Evolutionary conservation across 208 protist species (phyloP), one percentile per base, ranked within the genome.

Genomic region (Trypanosoma mega): DNA sequence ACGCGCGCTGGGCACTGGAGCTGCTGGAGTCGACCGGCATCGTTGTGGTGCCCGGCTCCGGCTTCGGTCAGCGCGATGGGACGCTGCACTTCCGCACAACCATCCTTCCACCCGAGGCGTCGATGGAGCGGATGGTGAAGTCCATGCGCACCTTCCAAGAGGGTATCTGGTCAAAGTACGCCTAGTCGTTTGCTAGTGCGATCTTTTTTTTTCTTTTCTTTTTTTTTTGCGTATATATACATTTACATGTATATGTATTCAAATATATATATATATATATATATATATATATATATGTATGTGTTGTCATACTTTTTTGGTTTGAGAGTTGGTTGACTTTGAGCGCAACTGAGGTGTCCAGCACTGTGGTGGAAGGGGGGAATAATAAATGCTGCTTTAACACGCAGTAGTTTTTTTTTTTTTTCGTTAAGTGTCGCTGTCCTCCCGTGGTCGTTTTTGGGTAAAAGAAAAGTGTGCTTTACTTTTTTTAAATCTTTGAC

Each of bases 11-110:
- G 82, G 97, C 88, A 44, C 69, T 99, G 58, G 49, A 91, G 67
- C 75, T 99, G 54, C 78, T 99, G 23, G 95, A 99, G 63, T 46
- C 23, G 0, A 98, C 90, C 20, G 98, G 98, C 47, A 74, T 99
- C 53, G 88, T 96, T 33, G 90, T 97, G 47, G 96, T 99, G 57
- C 96, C 97, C 23, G 97, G 97, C 45, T 95, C 81, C 46, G 97
- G 98, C 12, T 99, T 99, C 66, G 90, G 93, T 4, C 98, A 99
- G 89, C 68, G 73, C 34, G 60, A 84, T 14, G 96, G 94, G 41
- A 99, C 98, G 20, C 97, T 90, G 59, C 98, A 99, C 86, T 99
- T 99, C 74, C 90, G 99, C 65, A 99, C 90, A 16, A 99, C 99
- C 27, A 99, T 99, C 72, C 85, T 99, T 21, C 99, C 99, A 20